Base-by-base conservation (phyloP, 228 moss, liverwort and hornwort species). In the Sphagnum fallax region DNA sequence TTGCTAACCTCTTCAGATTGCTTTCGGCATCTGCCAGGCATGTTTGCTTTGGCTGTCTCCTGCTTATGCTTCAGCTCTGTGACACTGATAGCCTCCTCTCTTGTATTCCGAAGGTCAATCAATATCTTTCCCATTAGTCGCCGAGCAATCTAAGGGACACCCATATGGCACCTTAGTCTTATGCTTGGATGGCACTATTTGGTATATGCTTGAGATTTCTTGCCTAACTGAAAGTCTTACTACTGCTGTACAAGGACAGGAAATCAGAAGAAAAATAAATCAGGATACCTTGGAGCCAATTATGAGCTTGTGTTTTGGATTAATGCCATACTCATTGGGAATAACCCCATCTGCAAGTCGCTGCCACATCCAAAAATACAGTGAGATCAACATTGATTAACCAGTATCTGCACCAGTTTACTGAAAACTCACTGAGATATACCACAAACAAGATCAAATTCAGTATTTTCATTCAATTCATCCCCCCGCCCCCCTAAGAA, bases 281-380 rank as follows among this genome's bases (percentile, higher is more conserved):
- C 14, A 16, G 52, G 69, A 11, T 69, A 94, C 98, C 98, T 98
- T 94, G 8, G 98, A 87, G 69, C 98, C 98, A 53, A 98, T 90
- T 59, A 87, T 79, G 61, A 98, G 83, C 78, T 98, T 98, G 72
- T 98, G 94, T 78, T 89, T 81, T 47, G 98, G 98, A 82, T 98
- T 98, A 69, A 98, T 98, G 68, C 98, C 98, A 61, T 98, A 98
- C 70, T 98, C 98, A 59, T 88, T 94, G 13, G 98, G 98, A 16
- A 98, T 98, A 50, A 98, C 93, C 52, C 98, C 94, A 86, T 98
- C 98, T 62, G 98, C 98, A 71, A 98, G 83, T 75, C 81, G 90
- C 98, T 98, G 89, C 66, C 66, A 69, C 50, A 32, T 71, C 73
- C 51, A 64, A 32, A 32, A 32, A 32, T 32, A 32, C 32, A 32